These are phyloP conservation scores for Talaromyces liani DNA, from an alignment of 495 filamentous ascomycete species.

Conservation along the genomic window DNA sequence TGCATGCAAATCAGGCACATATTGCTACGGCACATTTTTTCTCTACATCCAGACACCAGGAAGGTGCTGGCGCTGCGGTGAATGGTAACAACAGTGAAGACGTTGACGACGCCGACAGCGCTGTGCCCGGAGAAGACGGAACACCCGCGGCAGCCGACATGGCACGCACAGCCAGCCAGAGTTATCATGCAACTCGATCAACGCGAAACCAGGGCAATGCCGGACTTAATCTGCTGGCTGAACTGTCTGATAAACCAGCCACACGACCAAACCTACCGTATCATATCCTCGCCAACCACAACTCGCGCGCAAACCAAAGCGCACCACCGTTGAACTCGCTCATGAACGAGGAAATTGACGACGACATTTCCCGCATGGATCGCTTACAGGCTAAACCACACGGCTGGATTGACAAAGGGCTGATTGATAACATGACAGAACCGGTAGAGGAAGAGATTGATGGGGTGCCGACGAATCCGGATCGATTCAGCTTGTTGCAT, in stretches of 20 bases:
- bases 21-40: constrained; percentile 54
- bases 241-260: constrained; percentile 56
- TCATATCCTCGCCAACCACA: constrained; percentile 45
- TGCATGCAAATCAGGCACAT: constrained; percentile 65
- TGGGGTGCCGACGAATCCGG: constrained; percentile 26
- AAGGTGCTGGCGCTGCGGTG: constrained; percentile 30
- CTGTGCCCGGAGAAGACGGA: constrained; percentile 47
- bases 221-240: constrained; percentile 53
- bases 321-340: constrained; percentile 44
- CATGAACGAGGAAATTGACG: constrained; percentile 49
- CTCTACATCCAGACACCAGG: constrained; percentile 42
- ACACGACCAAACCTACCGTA: constrained; percentile 59
- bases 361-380: constrained; percentile 53
- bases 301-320: constrained; percentile 34
- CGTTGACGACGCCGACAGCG: constrained; percentile 36
- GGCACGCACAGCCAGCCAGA: constrained; percentile 61
- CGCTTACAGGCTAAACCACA: constrained; percentile 26
- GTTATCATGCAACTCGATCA: constrained; percentile 63
- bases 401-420: constrained; percentile 30
- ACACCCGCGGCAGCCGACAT: constrained; percentile 52
- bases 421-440: constrained; percentile 31
- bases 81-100: constrained; percentile 40
- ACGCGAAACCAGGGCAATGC: constrained; percentile 51
- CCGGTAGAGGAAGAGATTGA: constrained; percentile 23
- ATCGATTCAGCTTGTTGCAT: constrained; percentile 30